Conservation (phyloP, 164 flowering plant species). For the Vitis cinerea region DNA sequence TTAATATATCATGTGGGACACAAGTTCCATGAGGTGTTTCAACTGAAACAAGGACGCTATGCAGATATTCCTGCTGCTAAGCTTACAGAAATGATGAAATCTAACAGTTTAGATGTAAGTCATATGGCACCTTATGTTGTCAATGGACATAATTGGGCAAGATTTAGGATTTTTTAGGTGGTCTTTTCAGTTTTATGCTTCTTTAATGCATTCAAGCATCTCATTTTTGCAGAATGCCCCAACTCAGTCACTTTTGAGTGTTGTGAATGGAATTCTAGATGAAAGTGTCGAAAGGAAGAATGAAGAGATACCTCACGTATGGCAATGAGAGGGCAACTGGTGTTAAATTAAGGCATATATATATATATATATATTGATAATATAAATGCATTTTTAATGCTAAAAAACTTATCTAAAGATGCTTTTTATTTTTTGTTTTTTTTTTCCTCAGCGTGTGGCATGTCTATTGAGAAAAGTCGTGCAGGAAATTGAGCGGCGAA, state of each 20-base stretch:
- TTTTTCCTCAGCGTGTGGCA: constrained; percentile 64
- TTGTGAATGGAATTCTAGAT: constrained; percentile 78
- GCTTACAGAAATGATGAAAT: constrained; percentile 76
- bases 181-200: constrained; percentile 5
- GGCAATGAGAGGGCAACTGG: constrained; percentile 16
- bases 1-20: constrained; percentile 45
- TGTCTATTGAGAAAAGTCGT: constrained; percentile 74
- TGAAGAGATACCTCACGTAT: constrained; percentile 88
- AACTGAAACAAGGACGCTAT: constrained; percentile 60
- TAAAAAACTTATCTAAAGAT: not conserved
- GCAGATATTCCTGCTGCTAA: constrained; percentile 67
- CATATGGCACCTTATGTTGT: not conserved
- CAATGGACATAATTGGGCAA: not conserved
- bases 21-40: constrained; percentile 76
- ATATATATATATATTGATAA: not conserved
- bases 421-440: constrained; percentile 1
- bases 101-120: constrained; percentile 75
- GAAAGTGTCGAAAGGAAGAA: constrained; percentile 81
- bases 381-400: too few species aligned
- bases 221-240: constrained; percentile 74
- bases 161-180: not conserved
- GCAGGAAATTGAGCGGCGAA: constrained; percentile 89
- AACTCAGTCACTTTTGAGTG: constrained; percentile 75
- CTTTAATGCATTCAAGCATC: constrained; percentile 10
- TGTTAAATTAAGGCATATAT: constrained; percentile 11